These are phyloP conservation scores for Fusarium domesticum DNA, from an alignment of 2,329 filamentous ascomycete genomes.

Conservation along the genomic window DNA sequence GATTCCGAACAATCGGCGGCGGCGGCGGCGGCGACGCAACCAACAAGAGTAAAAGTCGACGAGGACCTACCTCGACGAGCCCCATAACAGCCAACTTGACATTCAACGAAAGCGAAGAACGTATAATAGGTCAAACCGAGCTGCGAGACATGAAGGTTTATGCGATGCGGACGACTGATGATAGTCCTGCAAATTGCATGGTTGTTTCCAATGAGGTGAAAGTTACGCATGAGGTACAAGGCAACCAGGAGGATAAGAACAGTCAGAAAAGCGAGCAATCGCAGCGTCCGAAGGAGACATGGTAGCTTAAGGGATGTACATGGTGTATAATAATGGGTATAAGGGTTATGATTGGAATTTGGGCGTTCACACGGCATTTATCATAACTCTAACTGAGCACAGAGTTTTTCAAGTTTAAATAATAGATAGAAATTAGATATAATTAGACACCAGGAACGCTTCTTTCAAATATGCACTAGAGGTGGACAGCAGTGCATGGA, in stretches of 20 bases:
- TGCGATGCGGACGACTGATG: slow-evolving; percentile 10
- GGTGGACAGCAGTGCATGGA: no score
- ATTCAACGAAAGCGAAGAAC: slow-evolving; percentile 38
- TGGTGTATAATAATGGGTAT: no score
- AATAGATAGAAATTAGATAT: no score
- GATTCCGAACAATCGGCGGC: slow-evolving; percentile 41
- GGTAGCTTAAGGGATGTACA: slow-evolving; percentile 16
- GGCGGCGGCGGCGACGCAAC: slow-evolving; percentile 35
- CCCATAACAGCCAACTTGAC: slow-evolving; percentile 37
- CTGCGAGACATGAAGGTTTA: slow-evolving; percentile 34
- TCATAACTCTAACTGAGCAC: no score
- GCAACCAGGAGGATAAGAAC: slow-evolving; percentile 27
- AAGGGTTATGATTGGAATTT: no score
- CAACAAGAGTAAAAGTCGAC: slow-evolving; percentile 31
- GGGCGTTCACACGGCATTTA: no score
- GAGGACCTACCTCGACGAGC: slow-evolving; percentile 33
- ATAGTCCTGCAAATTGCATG: slow-evolving; percentile 30
- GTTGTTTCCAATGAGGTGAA: slow-evolving; percentile 43
- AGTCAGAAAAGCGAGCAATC: slow-evolving; percentile 2
- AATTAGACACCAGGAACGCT: no score
- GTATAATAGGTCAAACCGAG: slow-evolving; percentile 41
- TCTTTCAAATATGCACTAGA: no score
- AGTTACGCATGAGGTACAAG: slow-evolving; percentile 35
- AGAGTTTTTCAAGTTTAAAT: no score
- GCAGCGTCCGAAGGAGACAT: slow-evolving; percentile 6